Base-by-base conservation (phyloP, 768 basidiomycete species). In the Leccinum barrowsii region DNA sequence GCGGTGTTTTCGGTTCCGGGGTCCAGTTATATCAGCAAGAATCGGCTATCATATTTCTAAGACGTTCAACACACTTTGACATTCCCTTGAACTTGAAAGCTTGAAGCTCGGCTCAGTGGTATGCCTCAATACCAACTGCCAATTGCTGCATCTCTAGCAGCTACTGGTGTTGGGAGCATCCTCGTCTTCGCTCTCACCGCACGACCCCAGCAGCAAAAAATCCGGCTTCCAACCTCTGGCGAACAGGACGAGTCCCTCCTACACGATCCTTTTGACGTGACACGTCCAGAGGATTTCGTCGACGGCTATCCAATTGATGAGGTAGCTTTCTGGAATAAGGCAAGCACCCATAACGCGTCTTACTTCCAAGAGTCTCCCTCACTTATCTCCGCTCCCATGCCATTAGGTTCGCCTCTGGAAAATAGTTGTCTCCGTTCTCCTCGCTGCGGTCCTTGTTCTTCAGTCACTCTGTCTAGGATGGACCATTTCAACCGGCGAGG, bases 221-320 rank as follows among this genome's bases (percentile, higher is more conserved):
- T 86, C 56, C 73, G 78, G 55, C 77, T 87, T 17, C 79, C 80
- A 42, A 64, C 70, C 12, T 61, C 61, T 24, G 60, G 62, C 8
- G 72, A 65, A 60, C 62, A 55, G 11, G 52, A 54, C 13, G 69
- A 74, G 53, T 40, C 71, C 1, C 59, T 72, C 2, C 51, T 65
- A 46, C 68, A 12, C 15, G 88, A 90, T 65, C 84, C 86, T 11
- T 90, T 89, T 66, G 82, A 85, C 67, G 85, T 93, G n/a, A 81
- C 84, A 19, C 83, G 68, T n/a, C 82, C 85, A 8, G 86, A 87
- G 67, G 91, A 93, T 63, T 62, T 82, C 35, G 59, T 85, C 12
- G 85, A 90, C 60, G 89, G 89, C 4, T 80, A 80, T 54, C 85
- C 89, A 7, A 75, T 90, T 42, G 72, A 88, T 22, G 85, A 81